phyloP scores from a whole-genome alignment of 257 asterid species.

The Lithospermum erythrorhizon region DNA sequence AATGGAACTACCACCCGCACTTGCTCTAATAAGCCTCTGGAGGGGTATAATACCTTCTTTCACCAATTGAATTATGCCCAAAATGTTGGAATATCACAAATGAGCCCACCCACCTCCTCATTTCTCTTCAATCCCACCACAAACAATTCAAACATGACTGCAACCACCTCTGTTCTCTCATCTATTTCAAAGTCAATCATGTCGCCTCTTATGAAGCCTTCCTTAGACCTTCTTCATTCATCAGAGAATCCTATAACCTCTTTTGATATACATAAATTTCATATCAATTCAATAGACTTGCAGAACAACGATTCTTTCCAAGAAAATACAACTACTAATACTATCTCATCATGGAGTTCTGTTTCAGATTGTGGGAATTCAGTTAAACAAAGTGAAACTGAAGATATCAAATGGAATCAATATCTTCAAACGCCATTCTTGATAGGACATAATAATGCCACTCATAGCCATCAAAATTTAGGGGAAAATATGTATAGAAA shows the following conservation, averaged over 20 bases:
- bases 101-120: slow-evolving; percentile 9
- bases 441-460: slow-evolving; percentile 16
- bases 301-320: slow-evolving; percentile 26
- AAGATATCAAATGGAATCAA: slow-evolving; percentile 60
- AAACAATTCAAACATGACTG: background rate
- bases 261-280: slow-evolving; percentile 3
- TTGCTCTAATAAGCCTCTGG: slow-evolving; percentile 19
- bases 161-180: slow-evolving; percentile 9
- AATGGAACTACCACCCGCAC: slow-evolving; percentile 27
- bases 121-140: slow-evolving; percentile 26
- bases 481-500: slow-evolving; percentile 27
- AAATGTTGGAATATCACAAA: slow-evolving; percentile 27
- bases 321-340: slow-evolving; percentile 11
- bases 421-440: slow-evolving; percentile 57
- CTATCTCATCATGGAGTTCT: slow-evolving; percentile 29
- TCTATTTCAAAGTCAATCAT: slow-evolving; percentile 5
- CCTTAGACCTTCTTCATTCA: slow-evolving; percentile 5
- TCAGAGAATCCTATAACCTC: slow-evolving; percentile 8
- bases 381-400: slow-evolving; percentile 24
- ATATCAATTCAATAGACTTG: slow-evolving; percentile 14
- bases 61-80: slow-evolving; percentile 30
- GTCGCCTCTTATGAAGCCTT: slow-evolving; percentile 10
- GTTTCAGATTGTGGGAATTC: slow-evolving; percentile 21
- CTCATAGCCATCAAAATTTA: slow-evolving; percentile 11
- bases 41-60: slow-evolving; percentile 33